Conservation (phyloP, 2,329 filamentous ascomycete species). For the Penicillium sp. region DNA sequence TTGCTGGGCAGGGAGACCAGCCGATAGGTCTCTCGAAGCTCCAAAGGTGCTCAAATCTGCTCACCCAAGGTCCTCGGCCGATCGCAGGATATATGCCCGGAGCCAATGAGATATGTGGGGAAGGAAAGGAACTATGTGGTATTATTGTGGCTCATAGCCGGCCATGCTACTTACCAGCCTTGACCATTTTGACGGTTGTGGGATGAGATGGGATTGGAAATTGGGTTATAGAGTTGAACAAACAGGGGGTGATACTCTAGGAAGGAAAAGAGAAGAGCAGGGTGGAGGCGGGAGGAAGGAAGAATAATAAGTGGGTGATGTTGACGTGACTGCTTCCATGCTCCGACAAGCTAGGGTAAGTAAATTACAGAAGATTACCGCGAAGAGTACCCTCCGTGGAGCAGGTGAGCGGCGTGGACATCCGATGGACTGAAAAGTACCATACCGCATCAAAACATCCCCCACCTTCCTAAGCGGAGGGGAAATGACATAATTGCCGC, state of each 20-base stretch:
- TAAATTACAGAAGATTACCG: slow-evolving; percentile 1
- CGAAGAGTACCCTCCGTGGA: neutral
- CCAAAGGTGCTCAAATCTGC: slow-evolving; percentile 47
- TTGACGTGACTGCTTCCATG: slow-evolving; percentile 24
- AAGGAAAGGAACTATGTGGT: neutral
- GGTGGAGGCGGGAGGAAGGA: slow-evolving; percentile 17
- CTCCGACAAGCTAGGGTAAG: neutral
- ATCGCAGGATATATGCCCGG: slow-evolving; percentile 24
- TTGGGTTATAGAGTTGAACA: slow-evolving; percentile 12
- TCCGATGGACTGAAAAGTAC: neutral
- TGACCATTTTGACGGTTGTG: slow-evolving; percentile 85
- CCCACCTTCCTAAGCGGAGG: slow-evolving; percentile 29
- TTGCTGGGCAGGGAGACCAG: slow-evolving; percentile 10
- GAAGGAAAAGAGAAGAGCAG: slow-evolving; percentile 15
- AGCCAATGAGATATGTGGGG: slow-evolving; percentile 1
- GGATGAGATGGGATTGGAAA: slow-evolving; percentile 19
- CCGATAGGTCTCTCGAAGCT: slow-evolving; percentile 18
- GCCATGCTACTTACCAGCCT: slow-evolving; percentile 73
- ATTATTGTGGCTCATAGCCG: slow-evolving; percentile 17
- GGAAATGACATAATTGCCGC: slow-evolving; percentile 27
- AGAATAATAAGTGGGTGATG: slow-evolving; percentile 29
- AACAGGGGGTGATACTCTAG: slow-evolving; percentile 2
- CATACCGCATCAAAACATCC: slow-evolving; percentile 14
- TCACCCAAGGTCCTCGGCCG: slow-evolving; percentile 40
- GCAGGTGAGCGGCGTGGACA: neutral